A percentile compares a stretch with the other conserved stretches of the same genome.
These are phyloP conservation scores for Xylariales sp. DNA, from an alignment of 2,329 filamentous ascomycete genomes.

Conservation along the genomic window DNA sequence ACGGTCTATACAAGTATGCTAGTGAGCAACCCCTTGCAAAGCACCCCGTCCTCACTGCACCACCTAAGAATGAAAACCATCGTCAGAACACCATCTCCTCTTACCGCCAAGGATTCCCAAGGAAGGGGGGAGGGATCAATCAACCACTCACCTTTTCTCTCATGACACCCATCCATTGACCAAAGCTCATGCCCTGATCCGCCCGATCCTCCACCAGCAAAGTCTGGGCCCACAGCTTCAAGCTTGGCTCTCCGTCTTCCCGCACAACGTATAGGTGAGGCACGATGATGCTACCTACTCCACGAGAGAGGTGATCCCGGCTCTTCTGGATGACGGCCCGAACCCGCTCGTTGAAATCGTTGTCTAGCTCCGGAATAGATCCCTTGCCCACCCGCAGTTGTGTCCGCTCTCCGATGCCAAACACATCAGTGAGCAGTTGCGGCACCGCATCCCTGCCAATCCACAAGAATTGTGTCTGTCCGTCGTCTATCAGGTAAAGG, in stretches of 20 bases:
- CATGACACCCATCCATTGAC: constrained; percentile 87
- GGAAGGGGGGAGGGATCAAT: not conserved
- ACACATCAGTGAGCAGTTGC: constrained; percentile 83
- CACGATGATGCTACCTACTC: constrained; percentile 87
- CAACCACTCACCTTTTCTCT: constrained; percentile 76
- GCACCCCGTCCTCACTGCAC: constrained; percentile 9
- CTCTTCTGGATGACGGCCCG: constrained; percentile 90
- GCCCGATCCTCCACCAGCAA: constrained; percentile 91
- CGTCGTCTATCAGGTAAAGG: constrained; percentile 93
- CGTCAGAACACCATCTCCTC: constrained; percentile 6
- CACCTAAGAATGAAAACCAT: constrained; percentile 7
- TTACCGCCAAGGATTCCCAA: not conserved
- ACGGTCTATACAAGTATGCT: constrained; percentile 9
- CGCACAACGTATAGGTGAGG: constrained; percentile 90
- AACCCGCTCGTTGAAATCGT: constrained; percentile 94
- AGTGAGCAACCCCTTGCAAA: not conserved
- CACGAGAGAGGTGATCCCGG: constrained; percentile 77
- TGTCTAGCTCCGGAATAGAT: constrained; percentile 79
- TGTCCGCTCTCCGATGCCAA: constrained; percentile 77
- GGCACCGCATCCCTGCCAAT: constrained; percentile 89
- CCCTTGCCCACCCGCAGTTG: constrained; percentile 90
- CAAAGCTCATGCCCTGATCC: constrained; percentile 87
- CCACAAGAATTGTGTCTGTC: constrained; percentile 97
- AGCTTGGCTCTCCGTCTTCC: constrained; percentile 90
- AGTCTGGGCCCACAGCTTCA: constrained; percentile 96